A percentile compares a stretch with the other conserved stretches of the same genome.
phyloP scores from a whole-genome alignment of 192 early-diverging fungal species.

The Coemansia asiatica region DNA sequence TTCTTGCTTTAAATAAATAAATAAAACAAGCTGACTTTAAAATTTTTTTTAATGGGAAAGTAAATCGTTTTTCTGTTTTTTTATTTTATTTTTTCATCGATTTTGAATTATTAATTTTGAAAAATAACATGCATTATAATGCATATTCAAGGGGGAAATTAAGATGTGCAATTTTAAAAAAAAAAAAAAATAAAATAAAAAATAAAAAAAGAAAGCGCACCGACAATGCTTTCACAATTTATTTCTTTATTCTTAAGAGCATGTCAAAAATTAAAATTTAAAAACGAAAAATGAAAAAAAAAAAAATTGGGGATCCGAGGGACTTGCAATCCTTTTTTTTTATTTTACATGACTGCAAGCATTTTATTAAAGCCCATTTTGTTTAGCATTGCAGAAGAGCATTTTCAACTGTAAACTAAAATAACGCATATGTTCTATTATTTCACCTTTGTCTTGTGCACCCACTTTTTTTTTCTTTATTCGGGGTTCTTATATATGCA shows the following conservation, averaged over 20 bases:
- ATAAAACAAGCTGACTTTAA: no score
- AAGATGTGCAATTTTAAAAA: not conserved
- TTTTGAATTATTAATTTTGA: not conserved
- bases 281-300: not conserved
- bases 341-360: not conserved
- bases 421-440: not conserved
- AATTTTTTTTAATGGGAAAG: no score
- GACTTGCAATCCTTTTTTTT: not conserved
- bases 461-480: not conserved
- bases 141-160: no score
- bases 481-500: not conserved
- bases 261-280: no score
- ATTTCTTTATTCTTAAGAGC: no score
- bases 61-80: no score
- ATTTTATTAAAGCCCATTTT: not conserved
- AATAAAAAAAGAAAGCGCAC: no score
- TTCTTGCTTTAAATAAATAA: no score
- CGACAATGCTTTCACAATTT: no score
- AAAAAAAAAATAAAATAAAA: not conserved
- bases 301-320: not conserved
- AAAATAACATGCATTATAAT: slow-evolving; percentile 1
- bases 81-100: slow-evolving; percentile 5
- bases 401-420: not conserved
- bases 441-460: not conserved
- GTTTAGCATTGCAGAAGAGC: no score